Percentiles rank a stretch among this genome's conserved stretches.
These are phyloP conservation scores for Salicornia ramosissima DNA, from an alignment of 148 eudicot species.

Conservation along the genomic window DNA sequence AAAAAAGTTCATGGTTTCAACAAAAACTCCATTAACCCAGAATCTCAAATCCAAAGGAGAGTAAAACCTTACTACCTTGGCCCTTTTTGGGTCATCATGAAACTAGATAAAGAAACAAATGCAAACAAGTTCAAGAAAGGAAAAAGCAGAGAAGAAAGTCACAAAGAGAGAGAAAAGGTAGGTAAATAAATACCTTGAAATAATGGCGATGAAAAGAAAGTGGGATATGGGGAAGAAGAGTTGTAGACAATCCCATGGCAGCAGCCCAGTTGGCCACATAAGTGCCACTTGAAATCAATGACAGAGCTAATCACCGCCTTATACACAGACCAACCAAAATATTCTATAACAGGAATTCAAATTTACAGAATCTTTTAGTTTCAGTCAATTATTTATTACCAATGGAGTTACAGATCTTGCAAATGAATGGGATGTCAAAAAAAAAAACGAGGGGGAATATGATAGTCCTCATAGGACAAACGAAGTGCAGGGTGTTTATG, in stretches of 20 bases:
- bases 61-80: neutral
- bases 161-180: neutral
- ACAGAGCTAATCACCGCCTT: too few relatives aligned
- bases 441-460: neutral
- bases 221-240: conserved; percentile 26
- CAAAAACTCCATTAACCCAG: neutral
- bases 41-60: conserved; percentile 9
- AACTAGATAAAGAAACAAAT: neutral
- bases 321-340: too few relatives aligned
- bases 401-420: neutral
- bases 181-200: conserved; percentile 24
- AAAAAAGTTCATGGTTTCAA: neutral
- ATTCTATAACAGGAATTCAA: neutral
- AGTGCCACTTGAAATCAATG: conserved; percentile 2
- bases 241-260: conserved; percentile 34
- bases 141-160: neutral
- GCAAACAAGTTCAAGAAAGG: conserved; percentile 6
- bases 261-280: conserved; percentile 24
- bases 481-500: neutral
- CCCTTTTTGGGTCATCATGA: neutral
- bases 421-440: neutral
- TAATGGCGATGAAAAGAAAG: conserved; percentile 14
- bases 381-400: neutral
- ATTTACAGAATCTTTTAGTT: neutral
- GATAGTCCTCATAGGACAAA: too few relatives aligned